Evolutionary conservation across 176 grass and related monocot genomes (phyloP).

Genomic region (Eragrostis curvula): DNA sequence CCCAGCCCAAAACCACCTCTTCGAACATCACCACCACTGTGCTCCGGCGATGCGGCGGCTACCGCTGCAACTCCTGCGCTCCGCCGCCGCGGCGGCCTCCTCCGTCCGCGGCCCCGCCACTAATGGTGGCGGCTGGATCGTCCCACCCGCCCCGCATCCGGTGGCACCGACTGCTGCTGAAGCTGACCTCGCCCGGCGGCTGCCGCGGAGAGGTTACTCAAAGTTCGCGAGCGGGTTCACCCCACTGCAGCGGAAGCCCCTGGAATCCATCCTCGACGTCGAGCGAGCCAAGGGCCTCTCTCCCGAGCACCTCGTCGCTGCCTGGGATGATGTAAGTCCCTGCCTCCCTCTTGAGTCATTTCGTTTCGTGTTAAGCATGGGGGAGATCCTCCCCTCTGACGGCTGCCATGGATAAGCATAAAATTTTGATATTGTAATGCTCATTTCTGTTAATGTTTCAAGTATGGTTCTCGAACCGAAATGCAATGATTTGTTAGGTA

Average conservation of each 20-base stretch:
- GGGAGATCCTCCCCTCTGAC: background rate
- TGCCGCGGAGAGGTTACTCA: constrained; percentile 58
- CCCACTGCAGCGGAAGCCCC: constrained; percentile 64
- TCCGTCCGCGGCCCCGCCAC: background rate
- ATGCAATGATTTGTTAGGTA: background rate
- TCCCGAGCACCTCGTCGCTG: constrained; percentile 75
- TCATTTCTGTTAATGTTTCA: background rate
- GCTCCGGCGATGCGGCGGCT: constrained; percentile 48
- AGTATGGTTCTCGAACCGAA: background rate
- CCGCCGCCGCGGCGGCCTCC: constrained; percentile 10
- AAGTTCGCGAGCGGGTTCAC: constrained; percentile 81
- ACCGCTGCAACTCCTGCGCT: constrained; percentile 27
- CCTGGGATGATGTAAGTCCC: constrained; percentile 80
- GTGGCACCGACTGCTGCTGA: background rate
- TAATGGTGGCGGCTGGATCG: background rate
- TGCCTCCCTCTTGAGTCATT: background rate
- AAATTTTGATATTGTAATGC: background rate
- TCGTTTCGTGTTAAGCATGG: background rate
- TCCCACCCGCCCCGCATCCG: background rate
- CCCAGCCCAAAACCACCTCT: background rate
- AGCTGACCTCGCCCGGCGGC: constrained; percentile 39
- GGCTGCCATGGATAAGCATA: background rate
- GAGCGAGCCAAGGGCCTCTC: constrained; percentile 71
- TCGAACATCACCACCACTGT: background rate
- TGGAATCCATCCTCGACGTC: constrained; percentile 79